Evolutionary conservation across 768 basidiomycete genomes (phyloP), one percentile per base, ranked within the genome.

Genomic region (Lentinula boryana): DNA sequence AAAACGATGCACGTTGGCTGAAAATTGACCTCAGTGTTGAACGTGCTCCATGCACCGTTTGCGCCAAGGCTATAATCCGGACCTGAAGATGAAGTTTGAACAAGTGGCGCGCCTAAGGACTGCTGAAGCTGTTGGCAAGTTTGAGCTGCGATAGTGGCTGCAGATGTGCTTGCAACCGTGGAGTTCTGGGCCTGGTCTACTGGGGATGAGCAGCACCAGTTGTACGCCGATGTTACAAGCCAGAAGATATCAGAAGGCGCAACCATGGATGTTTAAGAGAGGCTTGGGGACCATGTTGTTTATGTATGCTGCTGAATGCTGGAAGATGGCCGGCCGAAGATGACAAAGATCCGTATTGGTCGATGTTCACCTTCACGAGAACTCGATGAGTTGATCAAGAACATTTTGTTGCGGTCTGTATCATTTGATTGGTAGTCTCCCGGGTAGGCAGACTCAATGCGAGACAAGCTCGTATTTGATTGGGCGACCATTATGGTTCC

Each of bases 1-100:
- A 72, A 71, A 1, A 77, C 72, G 40, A 69, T 64, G 44, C 68
- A 69, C 1, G 65, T 62, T 15, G 68, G 68, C 56, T 64, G 31
- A 31, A 27, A 51, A 18, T 43, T 50, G 27, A 53, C 61, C 35
- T 61, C 60, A 31, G 67, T 63, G 63, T 79, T 78, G 67, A 71
- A 73, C 2, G 72, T 62, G 59, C 69, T 77, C 73, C 76, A 76
- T 0, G 67, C 27, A 67, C 67, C 61, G 5, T 16, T 13, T 1
- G 50, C 52, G 9, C 62, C 61, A 4, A 60, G 52, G 5, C 48
- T 41, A 38, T 68, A 72, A 46, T 70, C 64, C 21, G 63, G 36
- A 16, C 66, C 69, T 4, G 59, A 60, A 43, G 61, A 56, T 13
- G 63, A n/a, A 15, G n/a, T 53, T 55, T 70, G 68, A 1, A 72